Percentiles rank a stretch among this genome's conserved stretches.
Conservation (phyloP, 2,329 filamentous ascomycete genomes). For the Penicillium crustosum region DNA sequence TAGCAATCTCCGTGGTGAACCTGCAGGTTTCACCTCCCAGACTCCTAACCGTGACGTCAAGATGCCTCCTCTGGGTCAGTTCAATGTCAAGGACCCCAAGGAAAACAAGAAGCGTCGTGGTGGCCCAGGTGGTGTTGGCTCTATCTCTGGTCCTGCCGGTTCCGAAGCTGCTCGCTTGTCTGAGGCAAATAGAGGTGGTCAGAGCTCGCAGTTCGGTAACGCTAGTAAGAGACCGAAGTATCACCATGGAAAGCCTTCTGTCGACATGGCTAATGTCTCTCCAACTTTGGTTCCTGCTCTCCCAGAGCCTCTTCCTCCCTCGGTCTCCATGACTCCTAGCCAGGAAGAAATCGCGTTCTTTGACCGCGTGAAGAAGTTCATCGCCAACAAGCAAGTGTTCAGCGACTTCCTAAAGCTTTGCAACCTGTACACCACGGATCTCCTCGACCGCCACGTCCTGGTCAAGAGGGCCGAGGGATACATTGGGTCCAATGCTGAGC, state of each 20-base stretch:
- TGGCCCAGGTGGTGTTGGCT: constrained; percentile 45
- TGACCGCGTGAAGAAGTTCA: constrained; percentile 93
- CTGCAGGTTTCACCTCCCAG: constrained; percentile 49
- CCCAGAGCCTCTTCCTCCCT: constrained; percentile 81
- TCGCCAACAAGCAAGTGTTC: constrained; percentile 87
- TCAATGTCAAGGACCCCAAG: constrained; percentile 82
- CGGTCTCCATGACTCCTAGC: constrained; percentile 68
- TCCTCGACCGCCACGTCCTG: constrained; percentile 82
- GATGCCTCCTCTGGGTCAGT: constrained; percentile 92
- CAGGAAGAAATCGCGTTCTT: constrained; percentile 91
- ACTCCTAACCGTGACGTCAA: constrained; percentile 58
- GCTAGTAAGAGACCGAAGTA: constrained; percentile 69
- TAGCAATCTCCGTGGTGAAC: constrained; percentile 62
- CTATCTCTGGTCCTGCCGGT: constrained; percentile 35
- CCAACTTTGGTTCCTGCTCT: constrained; percentile 85
- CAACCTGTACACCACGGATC: constrained; percentile 89
- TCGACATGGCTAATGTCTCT: constrained; percentile 64
- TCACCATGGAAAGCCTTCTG: constrained; percentile 63
- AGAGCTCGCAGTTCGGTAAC: constrained; percentile 42
- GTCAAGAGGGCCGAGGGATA: constrained; percentile 81
- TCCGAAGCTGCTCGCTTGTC: constrained; percentile 35
- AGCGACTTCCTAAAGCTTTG: constrained; percentile 96
- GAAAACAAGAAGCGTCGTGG: constrained; percentile 86
- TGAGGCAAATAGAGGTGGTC: constrained; percentile 36
- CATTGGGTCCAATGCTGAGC: constrained; percentile 81